Conservation (phyloP, 768 basidiomycete genomes). For the Lentinula sp. region DNA sequence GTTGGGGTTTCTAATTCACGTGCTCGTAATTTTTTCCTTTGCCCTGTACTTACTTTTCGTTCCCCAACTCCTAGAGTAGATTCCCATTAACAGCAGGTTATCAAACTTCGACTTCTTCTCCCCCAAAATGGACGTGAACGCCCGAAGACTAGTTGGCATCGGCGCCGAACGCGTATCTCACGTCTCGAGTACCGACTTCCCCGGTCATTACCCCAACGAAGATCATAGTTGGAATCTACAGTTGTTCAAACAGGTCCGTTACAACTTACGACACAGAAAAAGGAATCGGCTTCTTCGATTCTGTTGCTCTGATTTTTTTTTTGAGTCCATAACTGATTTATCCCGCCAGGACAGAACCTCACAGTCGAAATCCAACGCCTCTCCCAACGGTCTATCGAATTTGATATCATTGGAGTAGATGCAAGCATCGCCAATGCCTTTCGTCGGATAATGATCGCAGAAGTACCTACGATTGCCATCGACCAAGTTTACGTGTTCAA, state of each 20-base stretch:
- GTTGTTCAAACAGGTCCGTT: conserved; percentile 67
- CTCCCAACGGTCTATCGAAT: conserved; percentile 82
- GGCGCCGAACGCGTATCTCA: conserved; percentile 67
- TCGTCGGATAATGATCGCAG: conserved; percentile 87
- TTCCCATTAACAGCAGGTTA: not conserved
- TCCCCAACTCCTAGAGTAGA: too few species aligned
- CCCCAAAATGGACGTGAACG: conserved; percentile 11
- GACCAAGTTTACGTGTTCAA: conserved; percentile 91
- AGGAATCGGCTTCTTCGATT: not conserved
- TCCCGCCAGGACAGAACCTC: conserved; percentile 51
- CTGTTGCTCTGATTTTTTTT: not conserved
- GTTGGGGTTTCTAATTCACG: not conserved
- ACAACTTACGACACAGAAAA: too few species aligned
- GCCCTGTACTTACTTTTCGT: not conserved
- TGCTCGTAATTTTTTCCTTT: not conserved
- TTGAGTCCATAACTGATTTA: too few species aligned
- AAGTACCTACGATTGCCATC: conserved; percentile 90
- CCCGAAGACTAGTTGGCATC: conserved; percentile 57
- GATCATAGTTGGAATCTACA: conserved; percentile 80
- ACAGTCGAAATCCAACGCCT: conserved; percentile 70
- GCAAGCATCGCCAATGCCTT: conserved; percentile 95
- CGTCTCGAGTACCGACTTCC: conserved; percentile 87
- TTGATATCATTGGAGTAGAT: conserved; percentile 94
- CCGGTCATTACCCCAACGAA: conserved; percentile 81
- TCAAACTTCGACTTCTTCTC: not conserved